Percentiles rank a stretch among this genome's conserved stretches.
phyloP scores from a whole-genome alignment of 2,329 filamentous ascomycete genomes.

The Clonostachys rosea region DNA sequence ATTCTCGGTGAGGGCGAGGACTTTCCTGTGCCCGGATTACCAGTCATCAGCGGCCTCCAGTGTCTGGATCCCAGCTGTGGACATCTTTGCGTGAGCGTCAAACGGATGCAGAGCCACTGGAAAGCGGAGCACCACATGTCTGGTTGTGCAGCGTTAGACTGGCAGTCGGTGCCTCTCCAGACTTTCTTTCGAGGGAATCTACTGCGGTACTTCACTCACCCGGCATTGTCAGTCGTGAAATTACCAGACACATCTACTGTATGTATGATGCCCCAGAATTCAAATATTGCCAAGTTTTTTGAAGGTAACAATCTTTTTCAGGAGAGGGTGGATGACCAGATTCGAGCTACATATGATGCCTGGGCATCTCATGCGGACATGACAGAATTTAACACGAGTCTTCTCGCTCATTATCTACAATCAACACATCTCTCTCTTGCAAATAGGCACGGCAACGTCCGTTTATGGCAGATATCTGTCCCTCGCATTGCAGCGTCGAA shows the following conservation, averaged over 20 bases:
- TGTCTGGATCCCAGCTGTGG: constrained; percentile 2
- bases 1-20: not conserved
- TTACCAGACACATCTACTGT: not conserved
- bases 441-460: not conserved
- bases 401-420: not conserved
- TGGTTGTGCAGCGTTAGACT: constrained; percentile 2
- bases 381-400: not conserved
- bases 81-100: constrained; percentile 8
- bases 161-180: constrained; percentile 2
- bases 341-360: not conserved
- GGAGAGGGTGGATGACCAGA: not conserved
- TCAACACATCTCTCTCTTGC: not conserved
- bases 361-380: not conserved
- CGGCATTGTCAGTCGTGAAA: not conserved
- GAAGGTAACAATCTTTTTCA: too few species aligned
- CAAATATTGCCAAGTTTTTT: too few species aligned
- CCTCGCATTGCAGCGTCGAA: not conserved
- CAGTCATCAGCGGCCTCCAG: constrained; percentile 2
- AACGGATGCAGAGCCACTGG: constrained; percentile 10
- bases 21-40: constrained; percentile 5
- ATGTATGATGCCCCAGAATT: too few species aligned
- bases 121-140: constrained; percentile 2
- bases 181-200: constrained; percentile 9
- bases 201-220: constrained; percentile 6
- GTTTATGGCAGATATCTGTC: not conserved